Base-by-base conservation (phyloP, 495 filamentous ascomycete genomes). In the Aspergillus steynii region DNA sequence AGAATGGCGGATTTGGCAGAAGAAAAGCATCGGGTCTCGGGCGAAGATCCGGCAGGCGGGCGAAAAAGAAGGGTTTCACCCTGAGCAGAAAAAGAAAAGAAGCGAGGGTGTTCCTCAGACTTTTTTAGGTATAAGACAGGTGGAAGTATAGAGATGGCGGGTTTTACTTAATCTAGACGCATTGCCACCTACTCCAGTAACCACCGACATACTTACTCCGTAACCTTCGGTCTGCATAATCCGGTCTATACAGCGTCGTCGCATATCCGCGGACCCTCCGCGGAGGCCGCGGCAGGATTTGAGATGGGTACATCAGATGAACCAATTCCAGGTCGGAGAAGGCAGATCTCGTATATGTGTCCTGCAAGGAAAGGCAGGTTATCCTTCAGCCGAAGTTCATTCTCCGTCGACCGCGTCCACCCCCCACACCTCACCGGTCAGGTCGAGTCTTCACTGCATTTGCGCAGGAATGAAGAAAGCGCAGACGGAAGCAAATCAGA, bases 11-110 rank as follows among this genome's bases (percentile, higher is more conserved):
- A 49, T 55, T 47, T 32, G 29, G 34, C 15, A 57, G 45, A 50
- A 31, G 29, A 57, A 47, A 57, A 32, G 46, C 27, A 57, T 57
- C 55, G 55, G 45, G 32, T 50, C 14, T 49, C 55, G 55, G 55
- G 31, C 46, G 55, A 57, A 50, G 55, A 57, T 57, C 46, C 55
- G 45, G 55, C 15, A 26, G 7, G 48, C 27, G 27, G 27, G 5
- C 27, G 5, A 9, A 26, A 25, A 50, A 26, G 3, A 20, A 49
- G 47, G 47, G 47, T 20, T 20, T n/a, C 47, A n/a, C n/a, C 47
- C 6, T 20, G 47, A 49, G 6, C 7, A 5, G 47, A 49, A 27
- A 49, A n/a, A 49, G n/a, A 49, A 49, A 49, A 49, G 31, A 34
- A 34, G 20, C 20, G 20, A 20, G 20, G 31, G 31, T 34, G 31